phyloP scores from a whole-genome alignment of 148 eudicot genomes.

The Rhododendron griersonianum region DNA sequence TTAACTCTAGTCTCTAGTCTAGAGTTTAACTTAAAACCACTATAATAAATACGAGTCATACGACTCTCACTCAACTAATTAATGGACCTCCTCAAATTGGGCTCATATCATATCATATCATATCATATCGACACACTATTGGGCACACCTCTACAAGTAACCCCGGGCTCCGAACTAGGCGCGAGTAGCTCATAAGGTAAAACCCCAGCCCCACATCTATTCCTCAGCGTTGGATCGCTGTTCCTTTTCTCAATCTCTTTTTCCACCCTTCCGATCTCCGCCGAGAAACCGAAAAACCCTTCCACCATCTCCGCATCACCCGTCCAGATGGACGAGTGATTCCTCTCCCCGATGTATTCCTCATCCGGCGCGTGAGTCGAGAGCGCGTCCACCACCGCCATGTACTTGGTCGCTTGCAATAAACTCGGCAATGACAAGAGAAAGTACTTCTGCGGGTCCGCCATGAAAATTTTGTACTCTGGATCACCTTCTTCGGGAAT shows the following conservation, averaged over 20 bases:
- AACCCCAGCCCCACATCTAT: constrained; percentile 94
- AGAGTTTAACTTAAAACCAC: not conserved
- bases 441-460: constrained; percentile 73
- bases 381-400: constrained; percentile 87
- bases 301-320: constrained; percentile 71
- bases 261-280: constrained; percentile 64
- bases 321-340: constrained; percentile 68
- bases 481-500: constrained; percentile 79
- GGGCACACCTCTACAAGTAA: constrained; percentile 93
- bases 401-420: constrained; percentile 80
- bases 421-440: constrained; percentile 66
- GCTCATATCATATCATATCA: constrained; percentile 34
- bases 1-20: no score
- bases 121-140: constrained; percentile 81
- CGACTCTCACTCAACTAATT: no score
- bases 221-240: constrained; percentile 48
- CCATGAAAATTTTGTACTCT: constrained; percentile 48
- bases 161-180: constrained; percentile 88
- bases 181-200: constrained; percentile 87
- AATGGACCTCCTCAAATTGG: not conserved
- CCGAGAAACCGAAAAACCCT: constrained; percentile 65
- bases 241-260: constrained; percentile 77
- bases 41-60: not conserved
- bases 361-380: constrained; percentile 96
- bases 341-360: constrained; percentile 87